A percentile compares a stretch with the other conserved stretches of the same genome.
phyloP scores from a whole-genome alignment of 1,139 yeast species.

The Torulaspora globosa region DNA sequence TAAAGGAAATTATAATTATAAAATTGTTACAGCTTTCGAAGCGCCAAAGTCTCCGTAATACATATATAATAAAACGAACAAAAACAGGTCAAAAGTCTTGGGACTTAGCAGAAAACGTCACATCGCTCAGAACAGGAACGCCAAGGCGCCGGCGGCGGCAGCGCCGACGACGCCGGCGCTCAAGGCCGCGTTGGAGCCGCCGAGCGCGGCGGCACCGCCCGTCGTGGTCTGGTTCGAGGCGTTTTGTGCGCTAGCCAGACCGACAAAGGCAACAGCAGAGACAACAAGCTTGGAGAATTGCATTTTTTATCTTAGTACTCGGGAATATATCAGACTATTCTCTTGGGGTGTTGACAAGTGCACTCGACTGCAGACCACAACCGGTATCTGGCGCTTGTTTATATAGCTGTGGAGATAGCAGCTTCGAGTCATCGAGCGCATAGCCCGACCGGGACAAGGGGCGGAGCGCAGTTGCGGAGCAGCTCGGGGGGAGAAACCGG shows the following conservation, averaged over 20 bases:
- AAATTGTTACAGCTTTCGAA: conserved; percentile 5
- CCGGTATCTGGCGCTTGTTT: not conserved
- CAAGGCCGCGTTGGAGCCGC: conserved; percentile 17
- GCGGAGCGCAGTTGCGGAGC: not conserved
- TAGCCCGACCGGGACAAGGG: not conserved
- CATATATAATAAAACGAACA: conserved; percentile 12
- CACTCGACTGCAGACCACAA: not conserved
- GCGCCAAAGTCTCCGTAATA: conserved; percentile 1
- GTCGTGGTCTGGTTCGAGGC: conserved; percentile 9
- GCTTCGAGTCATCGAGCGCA: not conserved
- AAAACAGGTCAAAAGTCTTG: conserved; percentile 1
- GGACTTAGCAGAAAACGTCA: too few relatives aligned
- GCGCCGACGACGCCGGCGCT: conserved; percentile 22
- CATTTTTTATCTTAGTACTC: conserved; percentile 14
- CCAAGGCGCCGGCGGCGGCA: conserved; percentile 32
- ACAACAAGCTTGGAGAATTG: conserved; percentile 26
- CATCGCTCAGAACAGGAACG: conserved; percentile 24
- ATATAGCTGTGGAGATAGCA: not conserved
- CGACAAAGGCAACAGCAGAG: conserved; percentile 24
- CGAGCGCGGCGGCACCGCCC: conserved; percentile 13
- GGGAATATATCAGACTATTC: not conserved
- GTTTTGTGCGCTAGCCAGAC: conserved; percentile 15
- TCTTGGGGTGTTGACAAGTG: not conserved
- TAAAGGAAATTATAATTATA: not conserved
- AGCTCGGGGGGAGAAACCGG: not conserved